Conservation (phyloP, 495 filamentous ascomycete species). For the Ascobolus immersus region DNA sequence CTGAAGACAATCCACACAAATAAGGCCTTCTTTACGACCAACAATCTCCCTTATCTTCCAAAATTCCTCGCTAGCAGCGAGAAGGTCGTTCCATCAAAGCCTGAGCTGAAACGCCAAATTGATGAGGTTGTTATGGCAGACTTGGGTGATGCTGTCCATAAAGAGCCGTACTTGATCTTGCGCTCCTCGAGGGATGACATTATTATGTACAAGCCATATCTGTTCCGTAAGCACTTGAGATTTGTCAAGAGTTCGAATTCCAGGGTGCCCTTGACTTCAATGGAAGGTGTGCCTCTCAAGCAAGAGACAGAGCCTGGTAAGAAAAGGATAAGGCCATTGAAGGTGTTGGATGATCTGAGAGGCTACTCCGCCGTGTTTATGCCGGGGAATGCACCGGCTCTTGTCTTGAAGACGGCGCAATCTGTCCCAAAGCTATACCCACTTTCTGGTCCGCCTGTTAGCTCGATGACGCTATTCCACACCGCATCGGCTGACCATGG, state of each 20-base stretch:
- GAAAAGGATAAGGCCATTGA: slow-evolving; percentile 31
- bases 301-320: slow-evolving; percentile 3
- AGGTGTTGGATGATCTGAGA: slow-evolving; percentile 35
- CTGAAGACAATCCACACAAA: no score
- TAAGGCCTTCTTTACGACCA: no score
- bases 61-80: no score
- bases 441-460: slow-evolving; percentile 35
- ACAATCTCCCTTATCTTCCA: no score
- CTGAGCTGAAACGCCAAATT: no score
- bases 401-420: slow-evolving; percentile 52
- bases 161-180: slow-evolving; percentile 59
- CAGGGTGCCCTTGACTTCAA: slow-evolving; percentile 22
- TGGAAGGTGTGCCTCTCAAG: no score
- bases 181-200: slow-evolving; percentile 50
- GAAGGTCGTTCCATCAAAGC: no score
- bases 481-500: slow-evolving; percentile 48
- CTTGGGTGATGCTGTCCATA: slow-evolving; percentile 45
- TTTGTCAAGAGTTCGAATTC: slow-evolving; percentile 53
- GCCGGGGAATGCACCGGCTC: slow-evolving; percentile 48
- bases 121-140: slow-evolving; percentile 60
- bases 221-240: slow-evolving; percentile 26
- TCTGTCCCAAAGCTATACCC: slow-evolving; percentile 47
- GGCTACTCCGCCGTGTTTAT: slow-evolving; percentile 61
- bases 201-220: slow-evolving; percentile 63
- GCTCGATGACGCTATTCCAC: slow-evolving; percentile 45